Percentiles rank a stretch among this genome's conserved stretches.
Evolutionary conservation across 2,329 filamentous ascomycete genomes (phyloP).

Genomic region (Penicillium expansum): DNA sequence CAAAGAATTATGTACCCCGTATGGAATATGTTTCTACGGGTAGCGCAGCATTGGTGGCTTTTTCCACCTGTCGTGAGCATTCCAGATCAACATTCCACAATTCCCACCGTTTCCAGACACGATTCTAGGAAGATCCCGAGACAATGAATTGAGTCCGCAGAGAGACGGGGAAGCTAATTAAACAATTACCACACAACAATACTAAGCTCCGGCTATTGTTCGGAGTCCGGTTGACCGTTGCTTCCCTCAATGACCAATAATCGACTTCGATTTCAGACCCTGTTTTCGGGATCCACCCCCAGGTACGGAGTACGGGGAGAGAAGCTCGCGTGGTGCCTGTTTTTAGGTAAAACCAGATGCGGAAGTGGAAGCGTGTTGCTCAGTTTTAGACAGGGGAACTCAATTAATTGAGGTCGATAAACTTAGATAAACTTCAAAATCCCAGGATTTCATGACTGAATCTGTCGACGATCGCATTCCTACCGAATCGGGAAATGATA

Average conservation of each 20-base stretch:
- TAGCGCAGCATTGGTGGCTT: background rate
- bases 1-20: background rate
- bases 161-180: background rate
- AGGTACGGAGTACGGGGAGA: background rate
- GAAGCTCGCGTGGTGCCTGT: conserved; percentile 8
- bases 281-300: conserved; percentile 1
- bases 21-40: background rate
- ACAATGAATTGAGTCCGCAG: background rate
- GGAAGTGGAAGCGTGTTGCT: conserved; percentile 6
- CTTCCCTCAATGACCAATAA: background rate
- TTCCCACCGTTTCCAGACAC: background rate
- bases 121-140: background rate
- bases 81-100: conserved; percentile 3
- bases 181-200: conserved; percentile 8
- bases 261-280: background rate
- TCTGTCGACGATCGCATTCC: conserved; percentile 1
- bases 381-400: background rate
- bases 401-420: background rate
- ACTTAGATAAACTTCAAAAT: background rate
- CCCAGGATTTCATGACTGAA: background rate
- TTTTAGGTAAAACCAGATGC: conserved; percentile 9
- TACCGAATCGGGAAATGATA: background rate
- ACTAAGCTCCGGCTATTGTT: conserved; percentile 11
- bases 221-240: background rate
- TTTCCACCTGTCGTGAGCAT: background rate